A percentile compares a stretch with the other conserved stretches of the same genome.
Conservation (phyloP, 768 basidiomycete genomes). For the Tricholoma saponaceum region DNA sequence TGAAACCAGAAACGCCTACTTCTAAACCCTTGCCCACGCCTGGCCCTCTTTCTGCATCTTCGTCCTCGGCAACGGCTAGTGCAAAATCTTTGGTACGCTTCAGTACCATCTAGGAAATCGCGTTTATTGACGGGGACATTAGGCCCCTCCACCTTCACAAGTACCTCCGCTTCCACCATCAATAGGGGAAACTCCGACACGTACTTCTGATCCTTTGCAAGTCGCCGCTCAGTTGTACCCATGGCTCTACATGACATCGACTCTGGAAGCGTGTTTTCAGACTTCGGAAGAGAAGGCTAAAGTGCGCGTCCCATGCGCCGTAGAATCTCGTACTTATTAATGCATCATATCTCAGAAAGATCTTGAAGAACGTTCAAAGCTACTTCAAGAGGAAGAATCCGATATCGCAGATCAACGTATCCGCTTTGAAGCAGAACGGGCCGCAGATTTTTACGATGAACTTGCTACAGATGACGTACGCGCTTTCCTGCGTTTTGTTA, state of each 20-base stretch:
- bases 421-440: slow-evolving; percentile 40
- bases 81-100: slow-evolving; percentile 3
- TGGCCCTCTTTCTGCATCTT: neutral
- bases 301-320: slow-evolving; percentile 17
- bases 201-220: slow-evolving; percentile 36
- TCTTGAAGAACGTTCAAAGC: slow-evolving; percentile 27
- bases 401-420: slow-evolving; percentile 36
- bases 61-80: neutral
- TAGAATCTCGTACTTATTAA: neutral
- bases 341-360: slow-evolving; percentile 26
- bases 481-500: slow-evolving; percentile 6
- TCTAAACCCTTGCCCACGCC: neutral
- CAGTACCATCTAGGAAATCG: neutral
- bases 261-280: slow-evolving; percentile 47
- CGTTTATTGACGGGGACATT: neutral
- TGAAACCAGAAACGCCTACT: neutral
- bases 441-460: slow-evolving; percentile 44
- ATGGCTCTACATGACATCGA: slow-evolving; percentile 59
- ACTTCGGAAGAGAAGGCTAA: slow-evolving; percentile 33
- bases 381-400: slow-evolving; percentile 35
- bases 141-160: slow-evolving; percentile 6
- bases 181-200: slow-evolving; percentile 14
- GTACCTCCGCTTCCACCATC: neutral
- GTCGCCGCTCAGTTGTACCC: slow-evolving; percentile 51
- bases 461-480: slow-evolving; percentile 32